These are phyloP conservation scores for Gomphus sp. DNA, from an alignment of 1,284 basidiomycete species.

Conservation along the genomic window DNA sequence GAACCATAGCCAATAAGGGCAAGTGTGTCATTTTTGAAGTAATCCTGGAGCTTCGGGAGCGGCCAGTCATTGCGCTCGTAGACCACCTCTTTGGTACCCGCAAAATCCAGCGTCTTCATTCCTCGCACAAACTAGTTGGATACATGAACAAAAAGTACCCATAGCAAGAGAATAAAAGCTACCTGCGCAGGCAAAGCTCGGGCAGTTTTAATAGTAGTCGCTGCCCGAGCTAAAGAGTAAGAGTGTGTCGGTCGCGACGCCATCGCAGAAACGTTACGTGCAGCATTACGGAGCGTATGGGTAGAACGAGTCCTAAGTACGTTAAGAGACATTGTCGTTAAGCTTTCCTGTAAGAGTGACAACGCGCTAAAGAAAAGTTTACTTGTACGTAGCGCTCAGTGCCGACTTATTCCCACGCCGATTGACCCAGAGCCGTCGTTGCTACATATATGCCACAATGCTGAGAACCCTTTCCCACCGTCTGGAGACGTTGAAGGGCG, in stretches of 20 bases:
- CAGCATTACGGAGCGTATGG: constrained; percentile 5
- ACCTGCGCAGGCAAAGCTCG: constrained; percentile 4
- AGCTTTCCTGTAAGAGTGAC: neutral
- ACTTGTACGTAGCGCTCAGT: neutral
- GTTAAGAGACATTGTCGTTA: neutral
- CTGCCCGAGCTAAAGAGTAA: neutral
- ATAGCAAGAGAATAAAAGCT: neutral
- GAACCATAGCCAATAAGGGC: constrained; percentile 99
- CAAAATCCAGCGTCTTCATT: constrained; percentile 97
- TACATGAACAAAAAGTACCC: neutral
- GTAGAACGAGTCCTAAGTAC: constrained; percentile 2
- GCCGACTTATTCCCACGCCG: neutral
- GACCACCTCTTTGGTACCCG: constrained; percentile 90
- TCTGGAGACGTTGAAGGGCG: neutral
- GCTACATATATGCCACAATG: constrained; percentile 1
- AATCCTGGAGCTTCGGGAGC: constrained; percentile 93
- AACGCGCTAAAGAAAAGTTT: constrained; percentile 5
- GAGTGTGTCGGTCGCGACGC: neutral
- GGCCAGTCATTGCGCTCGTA: constrained; percentile 99
- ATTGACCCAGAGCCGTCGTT: neutral
- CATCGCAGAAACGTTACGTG: neutral
- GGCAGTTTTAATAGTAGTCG: neutral
- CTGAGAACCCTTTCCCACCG: constrained; percentile 1
- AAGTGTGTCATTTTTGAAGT: constrained; percentile 99
- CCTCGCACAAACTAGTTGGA: constrained; percentile 52